A percentile compares a stretch with the other conserved stretches of the same genome.
Conservation (phyloP, 2,329 filamentous ascomycete genomes). For the Ophiostoma piceae region DNA sequence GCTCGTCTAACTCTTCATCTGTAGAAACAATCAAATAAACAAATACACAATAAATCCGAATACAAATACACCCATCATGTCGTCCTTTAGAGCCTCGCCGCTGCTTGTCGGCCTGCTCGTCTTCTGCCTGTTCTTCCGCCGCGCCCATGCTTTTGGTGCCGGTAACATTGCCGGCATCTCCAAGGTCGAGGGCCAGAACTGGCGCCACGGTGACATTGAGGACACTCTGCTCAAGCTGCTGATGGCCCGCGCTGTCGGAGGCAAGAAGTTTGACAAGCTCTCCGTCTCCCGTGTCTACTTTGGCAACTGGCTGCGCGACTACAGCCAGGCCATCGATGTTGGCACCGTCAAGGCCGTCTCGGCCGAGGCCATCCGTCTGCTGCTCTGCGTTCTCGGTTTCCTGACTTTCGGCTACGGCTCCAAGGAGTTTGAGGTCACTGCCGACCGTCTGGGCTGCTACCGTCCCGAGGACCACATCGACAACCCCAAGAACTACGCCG, state of each 20-base stretch:
- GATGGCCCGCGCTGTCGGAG: conserved; percentile 56
- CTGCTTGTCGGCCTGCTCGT: conserved; percentile 53
- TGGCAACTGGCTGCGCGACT: conserved; percentile 91
- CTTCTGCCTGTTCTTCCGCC: conserved; percentile 61
- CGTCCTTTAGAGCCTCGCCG: conserved; percentile 44
- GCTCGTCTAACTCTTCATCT: neutral
- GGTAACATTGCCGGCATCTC: conserved; percentile 81
- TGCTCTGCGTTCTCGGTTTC: conserved; percentile 86
- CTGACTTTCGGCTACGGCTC: conserved; percentile 81
- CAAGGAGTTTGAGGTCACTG: conserved; percentile 78
- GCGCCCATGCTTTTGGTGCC: conserved; percentile 74
- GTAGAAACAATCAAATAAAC: neutral
- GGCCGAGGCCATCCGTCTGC: conserved; percentile 81
- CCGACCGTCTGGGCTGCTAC: conserved; percentile 73
- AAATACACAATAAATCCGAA: neutral
- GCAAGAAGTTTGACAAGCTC: conserved; percentile 83
- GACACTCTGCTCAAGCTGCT: conserved; percentile 72
- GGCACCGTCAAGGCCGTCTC: conserved; percentile 88
- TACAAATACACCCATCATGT: conserved; percentile 38
- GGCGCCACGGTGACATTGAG: conserved; percentile 88
- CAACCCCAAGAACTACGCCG: conserved; percentile 75
- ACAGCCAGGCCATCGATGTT: conserved; percentile 90
- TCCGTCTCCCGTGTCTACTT: conserved; percentile 89
- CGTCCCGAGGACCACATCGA: conserved; percentile 80
- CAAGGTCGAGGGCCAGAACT: conserved; percentile 79